phyloP scores from a whole-genome alignment of 495 filamentous ascomycete species.

The Tricharina praecox region DNA sequence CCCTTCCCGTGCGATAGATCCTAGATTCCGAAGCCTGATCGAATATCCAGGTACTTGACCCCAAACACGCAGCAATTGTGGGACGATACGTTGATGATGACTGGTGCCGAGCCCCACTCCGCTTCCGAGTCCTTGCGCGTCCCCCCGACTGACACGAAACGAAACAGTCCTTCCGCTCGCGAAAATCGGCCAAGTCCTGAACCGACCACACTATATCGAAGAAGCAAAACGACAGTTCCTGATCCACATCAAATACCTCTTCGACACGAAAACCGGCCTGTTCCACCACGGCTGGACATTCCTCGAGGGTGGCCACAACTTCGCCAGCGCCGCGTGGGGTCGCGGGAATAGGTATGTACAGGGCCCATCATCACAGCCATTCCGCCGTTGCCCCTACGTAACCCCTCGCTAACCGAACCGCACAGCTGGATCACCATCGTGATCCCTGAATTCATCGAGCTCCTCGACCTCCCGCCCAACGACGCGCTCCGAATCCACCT shows the following conservation, averaged over 20 bases:
- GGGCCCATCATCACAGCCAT: background rate
- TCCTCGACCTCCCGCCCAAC: slow-evolving; percentile 38
- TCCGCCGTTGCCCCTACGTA: background rate
- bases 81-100: slow-evolving; percentile 74
- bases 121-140: no score
- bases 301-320: slow-evolving; percentile 49
- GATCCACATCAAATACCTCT: slow-evolving; percentile 53
- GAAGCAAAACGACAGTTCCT: slow-evolving; percentile 60
- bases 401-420: slow-evolving; percentile 5
- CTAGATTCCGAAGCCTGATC: background rate
- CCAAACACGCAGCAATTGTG: slow-evolving; percentile 53
- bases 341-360: slow-evolving; percentile 34
- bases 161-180: slow-evolving; percentile 51
- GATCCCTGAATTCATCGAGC: slow-evolving; percentile 54
- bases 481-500: slow-evolving; percentile 48
- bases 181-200: slow-evolving; percentile 52
- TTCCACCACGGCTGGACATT: slow-evolving; percentile 68
- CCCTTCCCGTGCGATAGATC: no score
- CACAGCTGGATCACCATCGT: slow-evolving; percentile 56
- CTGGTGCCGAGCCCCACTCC: no score
- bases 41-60: slow-evolving; percentile 32
- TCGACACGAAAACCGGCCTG: slow-evolving; percentile 47
- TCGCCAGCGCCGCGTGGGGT: slow-evolving; percentile 52
- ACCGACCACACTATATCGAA: slow-evolving; percentile 46
- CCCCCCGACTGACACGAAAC: no score